Percentiles rank a stretch among this genome's conserved stretches.
Evolutionary conservation across 305 asterid species (phyloP).

Genomic region (Solanum hybrid): DNA sequence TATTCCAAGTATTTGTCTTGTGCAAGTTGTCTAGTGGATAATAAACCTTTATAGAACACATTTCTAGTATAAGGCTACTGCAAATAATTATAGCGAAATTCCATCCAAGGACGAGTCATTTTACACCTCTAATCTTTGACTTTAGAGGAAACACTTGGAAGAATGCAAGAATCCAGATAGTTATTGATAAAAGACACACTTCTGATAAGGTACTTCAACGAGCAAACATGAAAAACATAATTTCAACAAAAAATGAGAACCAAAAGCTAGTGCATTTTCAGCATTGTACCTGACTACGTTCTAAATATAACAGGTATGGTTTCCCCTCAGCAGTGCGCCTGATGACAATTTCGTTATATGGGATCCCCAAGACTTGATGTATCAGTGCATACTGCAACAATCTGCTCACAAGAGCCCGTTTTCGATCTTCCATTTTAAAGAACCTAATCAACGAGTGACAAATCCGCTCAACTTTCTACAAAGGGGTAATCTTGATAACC

Average conservation of each 20-base stretch:
- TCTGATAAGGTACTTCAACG: background rate
- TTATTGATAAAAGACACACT: background rate
- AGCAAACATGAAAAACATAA: background rate
- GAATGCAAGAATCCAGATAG: background rate
- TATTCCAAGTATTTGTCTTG: background rate
- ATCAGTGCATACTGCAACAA: conserved; percentile 72
- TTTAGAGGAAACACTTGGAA: background rate
- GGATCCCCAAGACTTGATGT: conserved; percentile 53
- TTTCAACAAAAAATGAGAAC: background rate
- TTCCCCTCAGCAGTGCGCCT: conserved; percentile 73
- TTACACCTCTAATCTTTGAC: background rate
- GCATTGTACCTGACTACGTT: background rate
- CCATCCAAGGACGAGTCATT: background rate
- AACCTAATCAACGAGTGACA: conserved; percentile 33
- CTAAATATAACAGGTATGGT: conserved; percentile 56
- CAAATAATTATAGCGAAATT: background rate
- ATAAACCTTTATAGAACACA: background rate
- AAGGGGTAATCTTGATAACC: background rate
- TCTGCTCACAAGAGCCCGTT: conserved; percentile 71
- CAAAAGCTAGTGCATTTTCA: background rate
- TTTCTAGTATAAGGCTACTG: background rate
- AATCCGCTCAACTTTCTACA: background rate
- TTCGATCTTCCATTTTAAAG: conserved; percentile 63
- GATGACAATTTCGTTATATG: conserved; percentile 49
- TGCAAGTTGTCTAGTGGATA: background rate